Percentiles rank a stretch among this genome's conserved stretches.
phyloP scores from a whole-genome alignment of 2,329 filamentous ascomycete species.

The Acephala macrosclerotiorum region DNA sequence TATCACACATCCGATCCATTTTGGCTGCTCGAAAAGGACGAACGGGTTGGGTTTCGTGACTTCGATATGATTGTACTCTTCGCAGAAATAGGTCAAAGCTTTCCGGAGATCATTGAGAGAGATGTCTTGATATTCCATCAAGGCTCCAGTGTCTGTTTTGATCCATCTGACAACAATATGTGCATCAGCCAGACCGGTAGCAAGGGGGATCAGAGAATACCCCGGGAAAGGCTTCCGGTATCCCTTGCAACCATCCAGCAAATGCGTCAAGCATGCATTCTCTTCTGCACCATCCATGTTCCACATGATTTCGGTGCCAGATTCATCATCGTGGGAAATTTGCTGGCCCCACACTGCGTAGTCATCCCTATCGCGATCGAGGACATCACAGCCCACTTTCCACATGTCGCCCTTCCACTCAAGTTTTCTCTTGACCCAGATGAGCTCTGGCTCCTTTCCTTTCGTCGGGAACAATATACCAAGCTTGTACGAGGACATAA shows the following conservation, averaged over 20 bases:
- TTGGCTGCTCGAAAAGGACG: neutral
- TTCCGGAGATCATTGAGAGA: neutral
- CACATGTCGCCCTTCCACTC: no score
- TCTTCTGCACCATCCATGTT: no score
- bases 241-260: neutral
- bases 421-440: neutral
- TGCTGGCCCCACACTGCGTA: no score
- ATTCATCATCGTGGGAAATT: no score
- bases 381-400: no score
- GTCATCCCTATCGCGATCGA: no score
- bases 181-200: neutral
- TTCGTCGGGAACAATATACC: neutral
- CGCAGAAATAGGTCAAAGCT: neutral
- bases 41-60: neutral
- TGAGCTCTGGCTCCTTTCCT: neutral
- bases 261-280: no score
- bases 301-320: no score
- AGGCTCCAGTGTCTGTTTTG: neutral
- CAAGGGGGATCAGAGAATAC: neutral
- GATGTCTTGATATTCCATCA: neutral
- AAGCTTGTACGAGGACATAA: neutral
- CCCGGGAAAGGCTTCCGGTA: no score
- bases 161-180: neutral
- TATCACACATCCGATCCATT: neutral
- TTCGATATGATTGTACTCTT: neutral